Percentiles rank a stretch among this genome's conserved stretches.
These are phyloP conservation scores for Solanum pennellii DNA, from an alignment of 257 asterid genomes.

Conservation along the genomic window DNA sequence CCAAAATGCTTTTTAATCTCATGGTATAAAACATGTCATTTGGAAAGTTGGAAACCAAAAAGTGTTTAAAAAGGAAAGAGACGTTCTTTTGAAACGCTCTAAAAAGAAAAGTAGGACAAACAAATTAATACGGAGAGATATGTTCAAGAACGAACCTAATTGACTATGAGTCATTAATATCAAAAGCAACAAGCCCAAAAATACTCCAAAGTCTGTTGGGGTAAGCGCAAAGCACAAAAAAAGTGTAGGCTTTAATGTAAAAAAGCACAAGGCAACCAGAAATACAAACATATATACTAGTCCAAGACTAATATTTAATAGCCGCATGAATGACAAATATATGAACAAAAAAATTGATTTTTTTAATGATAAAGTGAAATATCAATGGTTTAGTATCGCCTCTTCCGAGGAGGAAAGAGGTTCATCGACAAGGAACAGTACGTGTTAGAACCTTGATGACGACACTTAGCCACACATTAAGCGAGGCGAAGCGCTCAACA, in stretches of 20 bases:
- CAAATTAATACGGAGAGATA: not conserved
- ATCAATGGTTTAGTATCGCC: not conserved
- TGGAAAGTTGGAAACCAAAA: accelerated
- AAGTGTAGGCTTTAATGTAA: not conserved
- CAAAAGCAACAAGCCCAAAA: not conserved
- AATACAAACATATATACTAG: not conserved
- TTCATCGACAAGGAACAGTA: not conserved
- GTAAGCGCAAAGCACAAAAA: not conserved
- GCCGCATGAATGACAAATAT: not conserved
- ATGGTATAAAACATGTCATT: not conserved
- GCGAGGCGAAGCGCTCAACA: not conserved
- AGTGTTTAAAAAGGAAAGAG: not conserved
- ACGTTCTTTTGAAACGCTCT: not conserved
- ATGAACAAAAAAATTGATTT: not conserved
- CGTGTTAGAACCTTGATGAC: not conserved
- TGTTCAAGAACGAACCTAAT: not conserved
- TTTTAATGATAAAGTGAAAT: not conserved
- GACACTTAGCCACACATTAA: not conserved
- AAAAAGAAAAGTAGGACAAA: not conserved
- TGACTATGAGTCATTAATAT: not conserved
- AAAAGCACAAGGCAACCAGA: not conserved
- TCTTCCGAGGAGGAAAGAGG: not conserved
- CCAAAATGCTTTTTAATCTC: not conserved
- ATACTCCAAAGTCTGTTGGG: accelerated
- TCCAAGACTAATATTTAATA: not conserved